Evolutionary conservation across 2,329 filamentous ascomycete species (phyloP).

Genomic region (Massarina eburnea): DNA sequence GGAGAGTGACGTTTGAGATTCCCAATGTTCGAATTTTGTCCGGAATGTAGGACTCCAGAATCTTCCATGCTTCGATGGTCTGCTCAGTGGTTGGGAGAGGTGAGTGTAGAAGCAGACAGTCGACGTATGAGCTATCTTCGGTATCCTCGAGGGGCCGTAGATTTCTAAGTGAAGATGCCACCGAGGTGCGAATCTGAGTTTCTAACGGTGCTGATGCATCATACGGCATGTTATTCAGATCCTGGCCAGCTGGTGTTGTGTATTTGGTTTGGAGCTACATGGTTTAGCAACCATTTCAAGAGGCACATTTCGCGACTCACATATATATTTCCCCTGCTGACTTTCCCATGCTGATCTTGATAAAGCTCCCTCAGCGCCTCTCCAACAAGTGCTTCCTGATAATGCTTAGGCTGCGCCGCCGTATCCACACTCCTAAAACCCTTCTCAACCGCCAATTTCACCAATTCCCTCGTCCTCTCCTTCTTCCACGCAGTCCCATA

Average conservation of each 20-base stretch:
- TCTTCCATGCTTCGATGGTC: slow-evolving; percentile 66
- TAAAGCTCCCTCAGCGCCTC: slow-evolving; percentile 66
- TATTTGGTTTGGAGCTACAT: slow-evolving; percentile 90
- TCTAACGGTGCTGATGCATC: slow-evolving; percentile 58
- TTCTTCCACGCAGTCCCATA: slow-evolving; percentile 91
- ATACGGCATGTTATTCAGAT: slow-evolving; percentile 63
- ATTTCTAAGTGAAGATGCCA: slow-evolving; percentile 67
- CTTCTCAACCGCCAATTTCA: slow-evolving; percentile 65
- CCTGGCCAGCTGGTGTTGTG: slow-evolving; percentile 66
- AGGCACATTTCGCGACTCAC: slow-evolving; percentile 45
- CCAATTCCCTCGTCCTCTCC: slow-evolving; percentile 65
- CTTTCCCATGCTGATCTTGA: slow-evolving; percentile 56
- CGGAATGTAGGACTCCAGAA: slow-evolving; percentile 68
- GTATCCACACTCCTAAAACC: slow-evolving; percentile 78
- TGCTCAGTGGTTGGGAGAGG: slow-evolving; percentile 53
- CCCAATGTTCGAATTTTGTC: slow-evolving; percentile 66
- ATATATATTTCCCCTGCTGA: slow-evolving; percentile 64
- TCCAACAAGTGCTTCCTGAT: slow-evolving; percentile 71
- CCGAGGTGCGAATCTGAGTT: slow-evolving; percentile 67
- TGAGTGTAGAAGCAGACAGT: slow-evolving; percentile 62
- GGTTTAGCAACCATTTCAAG: neutral
- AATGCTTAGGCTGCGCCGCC: slow-evolving; percentile 76
- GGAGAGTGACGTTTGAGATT: slow-evolving; percentile 71
- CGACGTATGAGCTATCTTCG: slow-evolving; percentile 53
- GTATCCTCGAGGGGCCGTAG: slow-evolving; percentile 48